Base-by-base conservation (phyloP, 2,329 filamentous ascomycete genomes). In the Trichoderma cornu-damae region DNA sequence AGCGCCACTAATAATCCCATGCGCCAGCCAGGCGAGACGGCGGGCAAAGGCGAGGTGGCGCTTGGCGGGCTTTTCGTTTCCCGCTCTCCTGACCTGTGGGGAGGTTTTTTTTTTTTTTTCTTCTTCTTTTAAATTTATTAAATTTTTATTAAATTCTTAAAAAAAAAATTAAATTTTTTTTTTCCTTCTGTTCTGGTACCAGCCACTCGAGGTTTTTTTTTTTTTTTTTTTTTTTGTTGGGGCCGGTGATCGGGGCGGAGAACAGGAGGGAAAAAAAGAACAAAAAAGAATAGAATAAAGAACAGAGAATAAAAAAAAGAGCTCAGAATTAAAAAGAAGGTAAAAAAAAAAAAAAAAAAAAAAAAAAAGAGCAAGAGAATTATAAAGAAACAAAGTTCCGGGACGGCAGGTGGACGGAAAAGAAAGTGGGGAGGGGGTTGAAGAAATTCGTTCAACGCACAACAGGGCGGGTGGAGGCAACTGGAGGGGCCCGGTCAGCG, bases 401-500 rank as follows among this genome's bases (percentile, higher is more conserved):
- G 24, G 20, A n/a, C 34, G 48, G 24, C 34, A 57, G 54, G 28
- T 24, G 44, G 26, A 28, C 35, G 48, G 37, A 40, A 22, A 28
- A 40, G n/a, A 28, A 26, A 32, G 26, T 42, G 46, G 26, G 38
- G 54, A 50, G 40, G 51, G 47, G 20, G 54, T 11, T 32, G 46
- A 35, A 35, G 46, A 57, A 49, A n/a, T n/a, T n/a, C n/a, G n/a
- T n/a, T 32, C 9, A 14, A 42, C 38, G 12, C 18, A 7, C 22
- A 20, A n/a, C 14, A 38, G 14, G 40, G 40, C 40, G 51, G 51
- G 51, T 52, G 46, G 51, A 54, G 51, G n/a, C n/a, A n/a, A n/a
- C n/a, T n/a, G n/a, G n/a, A n/a, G n/a, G n/a, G 40, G 51, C 40
- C 37, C 40, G 51, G 51, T 16, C 51, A 46, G 51, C 51, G 51